Evolutionary conservation across 345 rosid genomes (phyloP), one percentile per base, ranked within the genome.

Genomic region (Microcos paniculata): DNA sequence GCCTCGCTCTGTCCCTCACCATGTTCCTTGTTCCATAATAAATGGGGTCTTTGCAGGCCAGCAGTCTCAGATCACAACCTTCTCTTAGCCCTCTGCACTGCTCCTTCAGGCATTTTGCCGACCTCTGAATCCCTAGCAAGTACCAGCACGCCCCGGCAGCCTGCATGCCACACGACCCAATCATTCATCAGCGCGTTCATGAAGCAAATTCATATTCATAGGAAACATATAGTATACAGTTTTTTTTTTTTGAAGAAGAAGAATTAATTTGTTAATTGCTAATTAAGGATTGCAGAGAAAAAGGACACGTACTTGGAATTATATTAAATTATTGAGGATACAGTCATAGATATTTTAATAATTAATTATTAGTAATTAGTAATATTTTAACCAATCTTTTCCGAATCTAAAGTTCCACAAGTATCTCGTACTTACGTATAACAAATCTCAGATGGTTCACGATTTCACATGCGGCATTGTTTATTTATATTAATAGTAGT

Each of bases 101-200:
- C 78, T 93, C 93, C 78, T 79, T 88, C 57, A 96, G 68, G 73
- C 99, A 96, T 67, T 90, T 91, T 12, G 87, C 90, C 13, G 98
- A 79, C 80, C 97, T 89, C 65, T 96, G 99, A 31, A 93, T 84
- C 59, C 99, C 99, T 70, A 96, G 71, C 71, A 96, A 86, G 84
- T 96, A 96, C 99, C 99, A 96, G 80, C 98, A 96, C 35, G 98
- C 99, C 73, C 99, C 99, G 7, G 97, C 96, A 8, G 94, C 98
- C 99, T 95, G 81, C 70, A 8, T n/a, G 40, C 33, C 35, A 24
- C 5, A 13, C n/a, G n/a, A n/a, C n/a, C 11, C 19, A 8, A 45
- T 13, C 1, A 5, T 56, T 56, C 5, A 35, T 35, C 6, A 35
- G 40, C 40, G n/a, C n/a, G n/a, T n/a, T n/a, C n/a, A n/a, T n/a